Conservation (phyloP, 2,329 filamentous ascomycete species). For the Byssothecium circinans region DNA sequence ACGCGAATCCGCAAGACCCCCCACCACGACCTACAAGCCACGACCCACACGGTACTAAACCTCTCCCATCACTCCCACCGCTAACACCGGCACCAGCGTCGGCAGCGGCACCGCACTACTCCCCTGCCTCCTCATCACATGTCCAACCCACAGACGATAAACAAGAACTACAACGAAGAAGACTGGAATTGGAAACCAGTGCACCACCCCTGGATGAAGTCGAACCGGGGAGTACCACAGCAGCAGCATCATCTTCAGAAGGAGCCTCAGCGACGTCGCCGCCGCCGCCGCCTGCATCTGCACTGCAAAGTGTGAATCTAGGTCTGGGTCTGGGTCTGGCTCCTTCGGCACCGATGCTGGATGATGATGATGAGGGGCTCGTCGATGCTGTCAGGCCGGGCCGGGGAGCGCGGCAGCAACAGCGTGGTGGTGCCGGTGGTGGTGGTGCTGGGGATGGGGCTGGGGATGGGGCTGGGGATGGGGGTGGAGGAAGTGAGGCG, state of each 20-base stretch:
- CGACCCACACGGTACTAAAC: conserved; percentile 18
- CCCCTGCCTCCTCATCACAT: conserved; percentile 32
- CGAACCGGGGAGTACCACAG: conserved; percentile 22
- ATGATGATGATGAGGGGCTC: conserved; percentile 39
- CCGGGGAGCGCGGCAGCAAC: not conserved
- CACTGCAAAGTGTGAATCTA: too few relatives aligned
- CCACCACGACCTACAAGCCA: conserved; percentile 11
- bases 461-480: too few relatives aligned
- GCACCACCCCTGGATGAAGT: conserved; percentile 39
- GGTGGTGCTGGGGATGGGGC: too few relatives aligned
- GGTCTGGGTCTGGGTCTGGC: too few relatives aligned
- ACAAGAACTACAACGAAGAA: conserved; percentile 66
- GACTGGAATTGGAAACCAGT: conserved; percentile 46
- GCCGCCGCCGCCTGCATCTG: too few relatives aligned
- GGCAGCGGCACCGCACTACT: conserved; percentile 27
- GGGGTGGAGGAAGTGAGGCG: conserved; percentile 25
- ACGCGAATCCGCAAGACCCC: conserved; percentile 12
- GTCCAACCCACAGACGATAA: conserved; percentile 68
- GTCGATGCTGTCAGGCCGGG: conserved; percentile 31
- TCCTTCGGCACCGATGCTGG: conserved; percentile 36
- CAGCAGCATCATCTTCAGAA: conserved; percentile 26
- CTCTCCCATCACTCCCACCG: conserved; percentile 25
- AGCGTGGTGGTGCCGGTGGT: too few relatives aligned
- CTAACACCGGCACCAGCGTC: conserved; percentile 12
- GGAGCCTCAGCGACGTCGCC: too few relatives aligned